These are phyloP conservation scores for Cucurbita argyrosperma DNA, from an alignment of 306 rosid genomes.

Conservation along the genomic window DNA sequence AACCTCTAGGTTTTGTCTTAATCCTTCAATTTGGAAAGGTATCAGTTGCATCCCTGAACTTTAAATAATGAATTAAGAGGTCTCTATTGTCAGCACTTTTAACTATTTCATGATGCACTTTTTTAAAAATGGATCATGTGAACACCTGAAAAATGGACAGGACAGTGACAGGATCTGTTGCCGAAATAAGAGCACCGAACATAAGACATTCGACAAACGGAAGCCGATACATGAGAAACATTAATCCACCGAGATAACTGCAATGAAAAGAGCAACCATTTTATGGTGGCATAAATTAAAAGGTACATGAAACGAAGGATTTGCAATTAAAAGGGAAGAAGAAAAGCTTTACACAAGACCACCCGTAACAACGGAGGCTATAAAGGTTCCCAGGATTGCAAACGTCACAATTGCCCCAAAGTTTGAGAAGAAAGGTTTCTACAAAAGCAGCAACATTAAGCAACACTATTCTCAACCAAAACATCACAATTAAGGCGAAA, in stretches of 20 bases:
- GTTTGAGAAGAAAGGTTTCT: conserved; percentile 98
- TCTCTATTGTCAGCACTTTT: not conserved
- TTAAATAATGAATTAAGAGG: not conserved
- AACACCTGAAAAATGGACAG: conserved; percentile 91
- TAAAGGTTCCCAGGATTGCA: conserved; percentile 78
- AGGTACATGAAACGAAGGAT: conserved; percentile 5
- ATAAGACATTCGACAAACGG: conserved; percentile 97
- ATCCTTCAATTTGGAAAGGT: no score
- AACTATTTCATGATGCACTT: not conserved
- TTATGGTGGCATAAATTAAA: conserved; percentile 3
- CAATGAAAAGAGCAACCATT: conserved; percentile 16
- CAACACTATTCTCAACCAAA: not conserved
- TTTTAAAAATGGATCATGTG: not conserved
- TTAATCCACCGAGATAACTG: conserved; percentile 92
- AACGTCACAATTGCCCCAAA: conserved; percentile 97
- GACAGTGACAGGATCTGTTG: conserved; percentile 96
- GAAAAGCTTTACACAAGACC: conserved; percentile 60
- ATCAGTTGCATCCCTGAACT: no score
- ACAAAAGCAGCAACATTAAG: conserved; percentile 7
- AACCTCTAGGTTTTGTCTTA: no score
- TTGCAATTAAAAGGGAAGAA: not conserved
- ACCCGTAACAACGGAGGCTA: conserved; percentile 85
- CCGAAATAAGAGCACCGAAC: conserved; percentile 98
- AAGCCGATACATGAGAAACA: conserved; percentile 72
- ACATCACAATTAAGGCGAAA: not conserved